These are phyloP conservation scores for Byssothecium circinans DNA, from an alignment of 2,329 filamentous ascomycete species.

Conservation along the genomic window DNA sequence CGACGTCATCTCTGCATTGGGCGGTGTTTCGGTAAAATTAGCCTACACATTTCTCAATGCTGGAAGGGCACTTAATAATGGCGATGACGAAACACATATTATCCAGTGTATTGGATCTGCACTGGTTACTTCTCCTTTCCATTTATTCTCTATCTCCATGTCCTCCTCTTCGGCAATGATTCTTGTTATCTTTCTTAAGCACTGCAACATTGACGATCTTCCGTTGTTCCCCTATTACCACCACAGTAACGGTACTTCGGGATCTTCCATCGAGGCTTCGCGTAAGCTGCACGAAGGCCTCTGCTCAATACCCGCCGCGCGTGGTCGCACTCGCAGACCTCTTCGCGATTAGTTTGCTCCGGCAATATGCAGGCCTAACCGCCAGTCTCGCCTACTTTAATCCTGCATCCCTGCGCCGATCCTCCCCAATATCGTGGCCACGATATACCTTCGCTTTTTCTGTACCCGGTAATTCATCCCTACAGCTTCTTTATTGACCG, in stretches of 20 bases:
- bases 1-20: background rate
- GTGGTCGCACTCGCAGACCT: no score
- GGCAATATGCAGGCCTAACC: no score
- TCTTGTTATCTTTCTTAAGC: background rate
- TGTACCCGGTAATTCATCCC: no score
- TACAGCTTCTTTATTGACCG: no score
- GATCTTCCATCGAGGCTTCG: background rate
- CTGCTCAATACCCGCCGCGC: background rate
- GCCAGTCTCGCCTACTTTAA: no score
- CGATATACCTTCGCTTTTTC: no score
- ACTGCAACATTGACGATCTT: background rate
- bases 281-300: background rate
- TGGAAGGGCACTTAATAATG: background rate
- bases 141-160: background rate
- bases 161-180: background rate
- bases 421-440: no score
- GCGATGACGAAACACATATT: background rate
- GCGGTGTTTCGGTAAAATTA: background rate
- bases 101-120: background rate
- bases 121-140: background rate
- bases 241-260: background rate
- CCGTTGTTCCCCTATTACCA: background rate
- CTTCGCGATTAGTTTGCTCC: no score
- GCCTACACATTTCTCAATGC: background rate
- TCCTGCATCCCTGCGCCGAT: no score